Evolutionary conservation across 176 grass and related monocot genomes (phyloP).

Genomic region (Lolium multiflorum): DNA sequence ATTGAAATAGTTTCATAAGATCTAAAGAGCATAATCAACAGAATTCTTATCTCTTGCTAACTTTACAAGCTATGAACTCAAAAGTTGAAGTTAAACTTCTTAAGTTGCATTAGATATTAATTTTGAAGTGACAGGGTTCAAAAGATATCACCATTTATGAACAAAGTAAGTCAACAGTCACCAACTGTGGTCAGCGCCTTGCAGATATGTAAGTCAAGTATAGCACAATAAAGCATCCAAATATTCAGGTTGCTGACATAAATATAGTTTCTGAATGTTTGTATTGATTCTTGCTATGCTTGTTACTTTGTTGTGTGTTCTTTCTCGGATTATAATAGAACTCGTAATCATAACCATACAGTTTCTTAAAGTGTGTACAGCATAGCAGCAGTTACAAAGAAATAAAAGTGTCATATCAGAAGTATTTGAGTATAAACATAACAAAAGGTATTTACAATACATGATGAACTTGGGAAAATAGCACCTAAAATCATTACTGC

Average conservation of each 20-base stretch:
- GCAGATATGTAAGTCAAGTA: constrained; percentile 35
- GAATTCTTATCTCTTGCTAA: not conserved
- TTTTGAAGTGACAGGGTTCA: constrained; percentile 11
- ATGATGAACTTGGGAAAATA: constrained; percentile 24
- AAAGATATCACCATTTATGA: constrained; percentile 25
- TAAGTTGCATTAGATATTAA: constrained; percentile 15
- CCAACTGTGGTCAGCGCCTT: constrained; percentile 4
- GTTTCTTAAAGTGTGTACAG: not conserved
- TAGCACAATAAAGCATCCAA: constrained; percentile 24
- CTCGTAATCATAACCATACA: constrained; percentile 7
- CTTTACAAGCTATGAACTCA: constrained; percentile 23
- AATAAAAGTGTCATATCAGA: not conserved
- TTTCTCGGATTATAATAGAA: constrained; percentile 1
- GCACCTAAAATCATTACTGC: not conserved
- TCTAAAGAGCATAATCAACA: constrained; percentile 18
- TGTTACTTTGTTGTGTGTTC: constrained; percentile 9
- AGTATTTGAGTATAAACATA: constrained; percentile 32
- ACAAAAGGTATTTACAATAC: constrained; percentile 10
- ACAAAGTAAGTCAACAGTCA: not conserved
- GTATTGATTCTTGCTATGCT: not conserved
- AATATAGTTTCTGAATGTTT: constrained; percentile 29
- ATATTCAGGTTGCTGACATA: not conserved
- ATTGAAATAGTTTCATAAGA: constrained; percentile 44
- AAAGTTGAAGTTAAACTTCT: not conserved
- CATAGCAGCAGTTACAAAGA: not conserved